A percentile compares a stretch with the other conserved stretches of the same genome.
phyloP scores from a whole-genome alignment of 169 alveolate species.

The Plasmodium gallinaceum region DNA sequence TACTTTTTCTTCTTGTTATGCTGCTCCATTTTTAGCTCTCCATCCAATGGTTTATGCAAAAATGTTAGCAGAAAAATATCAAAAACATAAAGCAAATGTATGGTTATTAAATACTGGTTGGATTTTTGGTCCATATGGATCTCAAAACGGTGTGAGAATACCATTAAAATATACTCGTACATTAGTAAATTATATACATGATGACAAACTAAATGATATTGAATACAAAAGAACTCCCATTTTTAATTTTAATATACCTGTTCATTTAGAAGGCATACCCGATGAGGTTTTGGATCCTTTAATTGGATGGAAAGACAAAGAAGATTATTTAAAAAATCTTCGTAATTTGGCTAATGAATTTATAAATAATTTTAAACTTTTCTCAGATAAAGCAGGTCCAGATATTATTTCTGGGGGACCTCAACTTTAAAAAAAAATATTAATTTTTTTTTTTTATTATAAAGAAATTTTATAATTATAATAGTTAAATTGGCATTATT shows the following conservation, averaged over 20 bases:
- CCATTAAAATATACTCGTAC: slow-evolving; percentile 91
- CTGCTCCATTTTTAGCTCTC: slow-evolving; percentile 95
- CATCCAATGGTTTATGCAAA: slow-evolving; percentile 96
- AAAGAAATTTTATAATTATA: not conserved
- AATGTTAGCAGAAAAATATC: slow-evolving; percentile 84
- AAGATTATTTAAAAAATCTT: slow-evolving; percentile 83
- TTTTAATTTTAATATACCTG: slow-evolving; percentile 91
- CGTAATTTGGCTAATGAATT: slow-evolving; percentile 87
- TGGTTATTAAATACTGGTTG: slow-evolving; percentile 97
- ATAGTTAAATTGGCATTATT: too few relatives aligned
- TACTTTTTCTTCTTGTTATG: slow-evolving; percentile 97
- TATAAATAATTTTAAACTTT: slow-evolving; percentile 89
- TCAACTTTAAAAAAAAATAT: not conserved
- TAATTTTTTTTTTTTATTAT: not conserved
- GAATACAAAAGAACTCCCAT: slow-evolving; percentile 85
- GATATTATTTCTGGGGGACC: slow-evolving; percentile 69
- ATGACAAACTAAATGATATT: slow-evolving; percentile 81
- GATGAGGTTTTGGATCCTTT: slow-evolving; percentile 87
- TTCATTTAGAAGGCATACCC: slow-evolving; percentile 88
- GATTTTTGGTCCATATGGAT: slow-evolving; percentile 95
- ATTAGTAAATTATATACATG: slow-evolving; percentile 94
- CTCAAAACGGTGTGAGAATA: slow-evolving; percentile 92
- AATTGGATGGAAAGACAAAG: slow-evolving; percentile 92
- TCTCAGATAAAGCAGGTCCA: slow-evolving; percentile 68
- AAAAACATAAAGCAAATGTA: slow-evolving; percentile 84